phyloP scores from a whole-genome alignment of 2,329 filamentous ascomycete species.

The Aquanectria penicillioides region DNA sequence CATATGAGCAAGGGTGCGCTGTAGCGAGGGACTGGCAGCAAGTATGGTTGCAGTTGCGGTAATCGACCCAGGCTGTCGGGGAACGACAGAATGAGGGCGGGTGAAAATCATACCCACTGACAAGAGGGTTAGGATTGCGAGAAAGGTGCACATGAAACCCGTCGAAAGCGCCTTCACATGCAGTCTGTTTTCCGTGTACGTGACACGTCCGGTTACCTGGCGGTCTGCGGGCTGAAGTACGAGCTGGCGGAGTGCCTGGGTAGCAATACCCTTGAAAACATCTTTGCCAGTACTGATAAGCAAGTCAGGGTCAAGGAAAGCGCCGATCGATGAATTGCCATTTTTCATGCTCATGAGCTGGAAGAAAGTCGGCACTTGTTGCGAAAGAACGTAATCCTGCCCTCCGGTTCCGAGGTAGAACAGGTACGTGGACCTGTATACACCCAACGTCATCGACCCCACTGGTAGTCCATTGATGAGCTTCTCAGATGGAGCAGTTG shows the following conservation, averaged over 20 bases:
- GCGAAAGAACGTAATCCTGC: constrained; percentile 31
- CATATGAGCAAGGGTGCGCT: constrained; percentile 22
- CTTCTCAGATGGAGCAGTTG: not conserved
- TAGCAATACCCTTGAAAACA: constrained; percentile 30
- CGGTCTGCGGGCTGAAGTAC: constrained; percentile 22
- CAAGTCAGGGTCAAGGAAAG: constrained; percentile 26
- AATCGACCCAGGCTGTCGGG: constrained; percentile 26
- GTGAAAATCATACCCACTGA: constrained; percentile 27
- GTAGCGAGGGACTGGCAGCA: constrained; percentile 20
- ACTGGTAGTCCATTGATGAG: constrained; percentile 21
- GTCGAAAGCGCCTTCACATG: constrained; percentile 29
- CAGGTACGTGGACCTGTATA: constrained; percentile 15
- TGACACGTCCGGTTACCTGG: constrained; percentile 17
- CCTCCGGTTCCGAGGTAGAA: constrained; percentile 33
- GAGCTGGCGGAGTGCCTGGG: constrained; percentile 23
- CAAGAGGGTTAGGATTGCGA: constrained; percentile 20
- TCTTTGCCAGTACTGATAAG: constrained; percentile 22
- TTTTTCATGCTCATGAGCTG: constrained; percentile 39
- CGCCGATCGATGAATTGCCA: constrained; percentile 14
- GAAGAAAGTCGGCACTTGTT: constrained; percentile 38
- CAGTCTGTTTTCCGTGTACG: constrained; percentile 24
- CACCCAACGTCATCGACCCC: constrained; percentile 28
- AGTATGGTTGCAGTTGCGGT: constrained; percentile 26
- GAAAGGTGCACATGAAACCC: constrained; percentile 26
- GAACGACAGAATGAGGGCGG: constrained; percentile 23